Conservation (phyloP, 148 eudicot genomes). For the Pharnaceum exiguum region DNA sequence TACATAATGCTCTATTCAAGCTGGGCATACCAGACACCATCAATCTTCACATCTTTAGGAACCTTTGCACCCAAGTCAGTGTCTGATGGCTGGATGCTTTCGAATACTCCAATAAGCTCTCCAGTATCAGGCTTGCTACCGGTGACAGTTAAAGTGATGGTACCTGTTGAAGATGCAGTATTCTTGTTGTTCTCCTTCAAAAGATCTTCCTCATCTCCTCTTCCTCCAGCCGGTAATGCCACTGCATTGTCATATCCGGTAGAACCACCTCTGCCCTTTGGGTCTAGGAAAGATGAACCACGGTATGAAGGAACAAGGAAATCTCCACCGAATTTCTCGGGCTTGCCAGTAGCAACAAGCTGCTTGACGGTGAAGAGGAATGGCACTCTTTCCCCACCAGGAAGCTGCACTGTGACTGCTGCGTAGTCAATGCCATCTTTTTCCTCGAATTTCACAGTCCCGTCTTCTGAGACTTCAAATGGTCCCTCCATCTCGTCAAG, state of each 20-base stretch:
- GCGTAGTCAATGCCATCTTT: slow-evolving; percentile 98
- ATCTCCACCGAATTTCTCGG: slow-evolving; percentile 68
- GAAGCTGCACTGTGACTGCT: slow-evolving; percentile 95
- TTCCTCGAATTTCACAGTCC: slow-evolving; percentile 86
- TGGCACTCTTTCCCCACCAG: slow-evolving; percentile 97
- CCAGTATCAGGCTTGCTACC: slow-evolving; percentile 85
- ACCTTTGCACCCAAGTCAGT: slow-evolving; percentile 94
- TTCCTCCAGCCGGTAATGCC: slow-evolving; percentile 98
- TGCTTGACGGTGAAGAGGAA: slow-evolving; percentile 91
- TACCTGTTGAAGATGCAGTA: slow-evolving; percentile 52
- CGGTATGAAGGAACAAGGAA: slow-evolving; percentile 96
- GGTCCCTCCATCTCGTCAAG: slow-evolving; percentile 98
- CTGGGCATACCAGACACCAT: slow-evolving; percentile 97
- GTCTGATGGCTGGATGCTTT: slow-evolving; percentile 95
- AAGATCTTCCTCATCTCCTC: slow-evolving; percentile 98
- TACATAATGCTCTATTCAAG: slow-evolving; percentile 32
- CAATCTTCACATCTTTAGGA: slow-evolving; percentile 96
- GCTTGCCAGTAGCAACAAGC: slow-evolving; percentile 91
- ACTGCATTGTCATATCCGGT: slow-evolving; percentile 96
- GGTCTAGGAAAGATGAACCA: slow-evolving; percentile 97
- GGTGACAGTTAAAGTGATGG: slow-evolving; percentile 64
- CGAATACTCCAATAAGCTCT: slow-evolving; percentile 90
- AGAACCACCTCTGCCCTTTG: slow-evolving; percentile 97
- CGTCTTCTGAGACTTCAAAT: slow-evolving; percentile 75
- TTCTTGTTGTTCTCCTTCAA: slow-evolving; percentile 88